Conservation (phyloP, 2,329 filamentous ascomycete species). For the Penicillium occitanis region DNA sequence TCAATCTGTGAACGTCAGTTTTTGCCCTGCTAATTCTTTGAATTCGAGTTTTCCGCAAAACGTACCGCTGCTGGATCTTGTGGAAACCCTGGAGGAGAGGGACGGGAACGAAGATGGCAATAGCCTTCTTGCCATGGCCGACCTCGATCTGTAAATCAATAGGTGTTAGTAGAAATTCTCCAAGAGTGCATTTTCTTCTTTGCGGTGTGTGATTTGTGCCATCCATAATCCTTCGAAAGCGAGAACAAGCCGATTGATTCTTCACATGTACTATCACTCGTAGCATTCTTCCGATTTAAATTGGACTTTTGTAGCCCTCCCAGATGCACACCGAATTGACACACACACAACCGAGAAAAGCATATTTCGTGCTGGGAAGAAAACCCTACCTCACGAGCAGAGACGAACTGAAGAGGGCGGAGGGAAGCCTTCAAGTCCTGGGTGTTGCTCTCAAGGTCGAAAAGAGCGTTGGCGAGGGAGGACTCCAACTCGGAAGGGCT, state of each 20-base stretch:
- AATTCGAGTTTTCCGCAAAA: background rate
- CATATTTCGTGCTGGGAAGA: background rate
- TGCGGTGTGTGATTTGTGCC: background rate
- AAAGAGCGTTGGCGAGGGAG: conserved; percentile 94
- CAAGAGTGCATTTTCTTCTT: background rate
- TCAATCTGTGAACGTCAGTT: conserved; percentile 64
- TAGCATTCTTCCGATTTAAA: background rate
- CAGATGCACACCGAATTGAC: conserved; percentile 7
- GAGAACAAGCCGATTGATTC: background rate
- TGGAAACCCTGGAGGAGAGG: conserved; percentile 98
- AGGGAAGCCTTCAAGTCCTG: conserved; percentile 95
- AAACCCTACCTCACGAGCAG: conserved; percentile 84
- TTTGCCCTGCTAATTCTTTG: background rate
- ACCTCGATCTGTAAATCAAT: conserved; percentile 83
- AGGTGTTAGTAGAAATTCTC: conserved; percentile 22
- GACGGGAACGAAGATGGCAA: conserved; percentile 99
- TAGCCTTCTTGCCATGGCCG: conserved; percentile 99
- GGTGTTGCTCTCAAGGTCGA: conserved; percentile 99
- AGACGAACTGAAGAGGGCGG: conserved; percentile 97
- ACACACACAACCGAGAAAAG: background rate
- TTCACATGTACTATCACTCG: background rate
- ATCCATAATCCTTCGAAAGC: background rate
- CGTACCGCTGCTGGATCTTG: conserved; percentile 99
- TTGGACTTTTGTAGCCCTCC: conserved; percentile 2
- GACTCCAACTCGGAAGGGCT: conserved; percentile 97